Evolutionary conservation across 2,329 filamentous ascomycete species (phyloP), one percentile per base, ranked within the genome.

Genomic region (Fusarium tricinctum): DNA sequence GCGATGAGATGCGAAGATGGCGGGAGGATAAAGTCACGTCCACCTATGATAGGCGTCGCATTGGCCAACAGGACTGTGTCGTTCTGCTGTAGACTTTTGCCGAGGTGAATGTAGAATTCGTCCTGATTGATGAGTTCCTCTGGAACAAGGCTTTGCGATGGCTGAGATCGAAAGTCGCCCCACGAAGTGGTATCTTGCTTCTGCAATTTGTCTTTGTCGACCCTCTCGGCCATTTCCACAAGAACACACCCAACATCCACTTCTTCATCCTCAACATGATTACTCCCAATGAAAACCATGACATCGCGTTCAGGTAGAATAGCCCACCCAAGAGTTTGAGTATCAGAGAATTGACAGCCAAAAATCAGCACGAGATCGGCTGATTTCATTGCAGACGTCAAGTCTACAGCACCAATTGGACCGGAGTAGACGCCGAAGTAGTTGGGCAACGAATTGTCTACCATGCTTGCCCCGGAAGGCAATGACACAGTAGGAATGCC

Each of bases 321-420:
- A 0, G 49, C 43, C 19, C 53, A 71, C 0, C 68, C 68, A 1
- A 70, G 59, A 0, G 67, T 71, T 12, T 71, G 63, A 0, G 59
- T 46, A 13, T 71, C 68, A 0, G 64, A 66, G 1, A 56, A 35
- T 1, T 68, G 56, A 0, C 67, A 69, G 0, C 63, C 64, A 10
- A 70, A 58, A 8, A 49, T 38, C 30, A 70, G 8, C 1, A 68
- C 60, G 0, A 66, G 10, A 12, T 70, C 67, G 1, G 47, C 38
- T 3, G 53, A 54, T 2, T 64, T 43, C 1, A 59, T 39, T 2
- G 9, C 44, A 6, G 39, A 8, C 2, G 47, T 56, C 19, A 59
- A 5, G 3, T 53, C 48, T 2, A 49, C 22, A 8, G 15, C 4
- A 0, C 60, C 60, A 1, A 56, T 49, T 1, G 53, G 17, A 0